phyloP scores from a whole-genome alignment of 768 basidiomycete species.

The Kwoniella bestiolae region DNA sequence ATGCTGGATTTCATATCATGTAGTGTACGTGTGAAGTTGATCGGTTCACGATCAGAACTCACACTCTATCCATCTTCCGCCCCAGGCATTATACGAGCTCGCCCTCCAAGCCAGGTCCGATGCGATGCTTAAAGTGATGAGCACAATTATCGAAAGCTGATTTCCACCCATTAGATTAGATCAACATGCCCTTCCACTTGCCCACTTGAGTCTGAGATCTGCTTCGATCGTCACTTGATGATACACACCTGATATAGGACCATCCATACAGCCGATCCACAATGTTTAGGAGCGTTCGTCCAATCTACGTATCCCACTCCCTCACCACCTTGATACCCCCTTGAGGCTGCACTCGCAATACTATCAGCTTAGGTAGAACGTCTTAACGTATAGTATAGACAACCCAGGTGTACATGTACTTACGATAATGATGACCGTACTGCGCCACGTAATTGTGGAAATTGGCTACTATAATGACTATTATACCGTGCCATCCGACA shows the following conservation, averaged over 20 bases:
- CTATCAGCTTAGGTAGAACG: background rate
- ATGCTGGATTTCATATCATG: background rate
- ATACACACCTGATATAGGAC: conserved; percentile 24
- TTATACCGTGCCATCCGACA: conserved; percentile 1
- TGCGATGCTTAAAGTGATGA: conserved; percentile 19
- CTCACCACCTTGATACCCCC: conserved; percentile 9
- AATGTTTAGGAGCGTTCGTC: conserved; percentile 32
- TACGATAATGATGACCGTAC: conserved; percentile 32
- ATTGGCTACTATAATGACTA: conserved; percentile 29
- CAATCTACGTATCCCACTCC: conserved; percentile 18
- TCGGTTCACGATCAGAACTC: background rate
- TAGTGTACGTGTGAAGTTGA: background rate
- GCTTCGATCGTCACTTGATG: too few relatives aligned
- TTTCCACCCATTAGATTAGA: background rate
- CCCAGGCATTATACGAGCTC: conserved; percentile 17
- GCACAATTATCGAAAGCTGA: conserved; percentile 29
- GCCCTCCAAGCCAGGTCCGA: conserved; percentile 31
- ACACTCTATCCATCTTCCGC: conserved; percentile 23
- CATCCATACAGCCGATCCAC: conserved; percentile 27
- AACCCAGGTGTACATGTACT: too few relatives aligned
- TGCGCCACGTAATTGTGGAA: conserved; percentile 22
- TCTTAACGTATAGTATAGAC: too few relatives aligned
- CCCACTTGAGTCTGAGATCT: background rate
- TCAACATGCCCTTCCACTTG: background rate
- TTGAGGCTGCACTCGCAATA: background rate